Evolutionary conservation across 2,329 filamentous ascomycete species (phyloP).

Genomic region (Xylaria sp.): DNA sequence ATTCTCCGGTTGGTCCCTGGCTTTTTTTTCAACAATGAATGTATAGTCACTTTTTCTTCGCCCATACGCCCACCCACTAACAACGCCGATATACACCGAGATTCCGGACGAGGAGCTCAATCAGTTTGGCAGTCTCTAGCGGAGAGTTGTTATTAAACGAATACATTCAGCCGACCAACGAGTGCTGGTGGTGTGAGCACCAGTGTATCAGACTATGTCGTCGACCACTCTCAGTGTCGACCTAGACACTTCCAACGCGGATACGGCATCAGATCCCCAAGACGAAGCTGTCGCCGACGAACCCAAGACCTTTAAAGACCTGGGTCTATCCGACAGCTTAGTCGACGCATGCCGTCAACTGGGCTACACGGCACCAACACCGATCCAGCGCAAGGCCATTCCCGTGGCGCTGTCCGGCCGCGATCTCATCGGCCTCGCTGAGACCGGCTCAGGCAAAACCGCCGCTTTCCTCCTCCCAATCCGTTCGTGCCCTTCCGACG

Average conservation of each 20-base stretch:
- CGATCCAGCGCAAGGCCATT: constrained; percentile 89
- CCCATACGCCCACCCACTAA: background rate
- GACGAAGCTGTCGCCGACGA: background rate
- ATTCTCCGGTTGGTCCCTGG: background rate
- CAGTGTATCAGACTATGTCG: background rate
- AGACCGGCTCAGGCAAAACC: constrained; percentile 93
- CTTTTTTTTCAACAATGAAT: background rate
- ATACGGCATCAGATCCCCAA: background rate
- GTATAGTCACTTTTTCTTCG: too few species aligned
- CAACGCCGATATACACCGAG: too few species aligned
- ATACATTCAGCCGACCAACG: background rate
- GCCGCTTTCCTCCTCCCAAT: constrained; percentile 95
- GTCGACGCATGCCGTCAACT: constrained; percentile 88
- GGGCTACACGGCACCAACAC: constrained; percentile 86
- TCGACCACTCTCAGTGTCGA: background rate
- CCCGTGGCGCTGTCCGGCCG: constrained; percentile 81
- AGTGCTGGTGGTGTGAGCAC: background rate
- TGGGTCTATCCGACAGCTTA: constrained; percentile 68
- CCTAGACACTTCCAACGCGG: background rate
- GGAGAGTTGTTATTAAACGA: background rate
- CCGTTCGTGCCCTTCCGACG: background rate
- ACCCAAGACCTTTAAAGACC: constrained; percentile 6
- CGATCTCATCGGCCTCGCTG: constrained; percentile 92
- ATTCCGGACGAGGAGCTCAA: too few species aligned
- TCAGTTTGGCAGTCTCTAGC: too few species aligned